Evolutionary conservation across 192 early-diverging fungal species (phyloP).

Genomic region (Coemansia sp.): DNA sequence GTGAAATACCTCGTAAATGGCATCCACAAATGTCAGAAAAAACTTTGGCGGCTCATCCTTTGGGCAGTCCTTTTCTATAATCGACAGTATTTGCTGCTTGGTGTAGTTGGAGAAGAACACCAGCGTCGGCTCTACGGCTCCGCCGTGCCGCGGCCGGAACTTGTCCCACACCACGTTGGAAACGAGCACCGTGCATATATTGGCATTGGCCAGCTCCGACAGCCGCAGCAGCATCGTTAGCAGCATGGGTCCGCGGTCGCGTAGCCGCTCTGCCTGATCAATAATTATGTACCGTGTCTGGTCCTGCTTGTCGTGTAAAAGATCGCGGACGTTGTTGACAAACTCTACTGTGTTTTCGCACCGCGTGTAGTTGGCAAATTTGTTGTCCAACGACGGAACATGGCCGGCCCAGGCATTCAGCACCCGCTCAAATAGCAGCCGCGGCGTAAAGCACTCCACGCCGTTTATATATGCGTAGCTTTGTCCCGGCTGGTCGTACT

Average conservation of each 20-base stretch:
- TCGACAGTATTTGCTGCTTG: conserved; percentile 65
- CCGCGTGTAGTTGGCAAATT: conserved; percentile 50
- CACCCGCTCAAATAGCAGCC: conserved; percentile 75
- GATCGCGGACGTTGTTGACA: conserved; percentile 40
- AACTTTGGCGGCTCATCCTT: conserved; percentile 60
- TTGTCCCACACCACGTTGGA: conserved; percentile 73
- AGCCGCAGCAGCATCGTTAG: conserved; percentile 70
- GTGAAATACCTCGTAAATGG: conserved; percentile 79
- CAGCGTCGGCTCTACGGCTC: conserved; percentile 60
- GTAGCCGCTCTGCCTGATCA: conserved; percentile 78
- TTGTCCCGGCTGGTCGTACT: conserved; percentile 21
- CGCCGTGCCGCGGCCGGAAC: conserved; percentile 68
- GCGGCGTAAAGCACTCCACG: conserved; percentile 71
- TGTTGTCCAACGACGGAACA: conserved; percentile 50
- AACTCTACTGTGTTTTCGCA: conserved; percentile 75
- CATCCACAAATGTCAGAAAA: conserved; percentile 71
- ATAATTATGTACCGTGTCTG: conserved; percentile 58
- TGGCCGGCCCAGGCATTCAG: conserved; percentile 63
- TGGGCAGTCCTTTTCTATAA: conserved; percentile 68
- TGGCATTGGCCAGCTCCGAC: conserved; percentile 58
- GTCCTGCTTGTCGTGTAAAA: conserved; percentile 12
- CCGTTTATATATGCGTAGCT: conserved; percentile 63
- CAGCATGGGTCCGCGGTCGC: conserved; percentile 65
- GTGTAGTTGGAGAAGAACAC: conserved; percentile 77
- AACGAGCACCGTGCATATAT: conserved; percentile 70